phyloP scores from a whole-genome alignment of 2,329 filamentous ascomycete genomes.

The Aurifilum marmelostoma region DNA sequence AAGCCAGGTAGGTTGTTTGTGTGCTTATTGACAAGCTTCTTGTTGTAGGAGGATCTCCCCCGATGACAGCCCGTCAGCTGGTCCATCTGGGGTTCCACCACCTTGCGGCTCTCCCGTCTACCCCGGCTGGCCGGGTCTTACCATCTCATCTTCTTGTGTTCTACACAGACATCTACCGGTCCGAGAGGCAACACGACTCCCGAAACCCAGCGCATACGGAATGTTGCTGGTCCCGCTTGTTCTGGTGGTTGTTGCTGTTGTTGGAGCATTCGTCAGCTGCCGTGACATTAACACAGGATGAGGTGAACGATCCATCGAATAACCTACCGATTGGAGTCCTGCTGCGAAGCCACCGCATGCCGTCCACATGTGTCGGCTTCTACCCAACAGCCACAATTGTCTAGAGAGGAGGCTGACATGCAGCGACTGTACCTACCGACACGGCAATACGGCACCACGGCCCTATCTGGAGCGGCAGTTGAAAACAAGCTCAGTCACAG shows the following conservation, averaged over 20 bases:
- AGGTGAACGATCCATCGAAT: neutral
- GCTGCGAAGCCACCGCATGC: neutral
- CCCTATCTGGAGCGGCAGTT: neutral
- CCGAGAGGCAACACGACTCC: neutral
- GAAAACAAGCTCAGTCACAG: conserved; percentile 24
- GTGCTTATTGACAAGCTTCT: neutral
- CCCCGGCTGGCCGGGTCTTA: neutral
- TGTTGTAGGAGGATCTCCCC: neutral
- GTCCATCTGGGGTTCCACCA: neutral
- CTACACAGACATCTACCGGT: neutral
- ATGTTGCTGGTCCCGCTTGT: neutral
- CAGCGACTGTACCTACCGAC: neutral
- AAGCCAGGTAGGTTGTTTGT: neutral
- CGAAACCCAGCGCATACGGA: neutral
- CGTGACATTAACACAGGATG: neutral
- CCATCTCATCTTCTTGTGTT: conserved; percentile 1
- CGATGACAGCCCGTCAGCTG: too few species aligned
- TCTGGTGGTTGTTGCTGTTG: neutral
- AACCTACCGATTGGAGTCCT: neutral
- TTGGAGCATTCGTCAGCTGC: neutral
- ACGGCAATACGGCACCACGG: neutral
- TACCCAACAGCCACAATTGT: neutral
- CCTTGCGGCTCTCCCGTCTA: neutral
- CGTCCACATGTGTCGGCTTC: neutral
- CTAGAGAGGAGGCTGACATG: neutral